A percentile compares a stretch with the other conserved stretches of the same genome.
phyloP scores from a whole-genome alignment of 2,329 filamentous ascomycete genomes.

The Xylariaceae sp. region DNA sequence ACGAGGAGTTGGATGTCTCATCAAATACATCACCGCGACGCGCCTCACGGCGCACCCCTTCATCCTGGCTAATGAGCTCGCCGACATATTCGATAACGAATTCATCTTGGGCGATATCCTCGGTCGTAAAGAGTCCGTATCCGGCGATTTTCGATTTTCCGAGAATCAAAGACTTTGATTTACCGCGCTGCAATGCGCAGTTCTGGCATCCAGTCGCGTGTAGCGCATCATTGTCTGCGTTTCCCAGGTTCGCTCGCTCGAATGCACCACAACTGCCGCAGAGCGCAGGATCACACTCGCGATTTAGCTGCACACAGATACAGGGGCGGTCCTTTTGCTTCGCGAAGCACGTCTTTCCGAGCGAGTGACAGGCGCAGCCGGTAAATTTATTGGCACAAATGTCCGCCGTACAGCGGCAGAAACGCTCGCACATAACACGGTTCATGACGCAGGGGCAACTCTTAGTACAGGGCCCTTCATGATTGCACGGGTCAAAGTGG shows the following conservation, averaged over 20 bases:
- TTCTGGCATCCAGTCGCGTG: conserved; percentile 69
- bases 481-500: conserved; percentile 66
- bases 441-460: conserved; percentile 66
- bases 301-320: conserved; percentile 70
- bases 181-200: conserved; percentile 69
- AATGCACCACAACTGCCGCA: conserved; percentile 71
- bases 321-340: conserved; percentile 64
- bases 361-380: conserved; percentile 64
- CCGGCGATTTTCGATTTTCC: conserved; percentile 74
- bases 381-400: conserved; percentile 66
- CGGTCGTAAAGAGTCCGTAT: conserved; percentile 74
- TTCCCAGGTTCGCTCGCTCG: conserved; percentile 70
- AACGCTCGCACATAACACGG: conserved; percentile 71
- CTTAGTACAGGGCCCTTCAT: conserved; percentile 67
- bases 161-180: conserved; percentile 66
- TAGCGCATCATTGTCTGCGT: conserved; percentile 61
- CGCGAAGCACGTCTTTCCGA: conserved; percentile 60
- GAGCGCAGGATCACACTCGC: conserved; percentile 79
- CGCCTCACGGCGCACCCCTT: conserved; percentile 69
- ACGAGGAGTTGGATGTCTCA: conserved; percentile 66
- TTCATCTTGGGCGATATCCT: conserved; percentile 67
- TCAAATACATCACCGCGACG: conserved; percentile 63
- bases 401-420: conserved; percentile 65
- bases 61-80: conserved; percentile 71
- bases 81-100: conserved; percentile 82